phyloP scores from a whole-genome alignment of 805 yeast genomes.

The Kuraishia molischiana region DNA sequence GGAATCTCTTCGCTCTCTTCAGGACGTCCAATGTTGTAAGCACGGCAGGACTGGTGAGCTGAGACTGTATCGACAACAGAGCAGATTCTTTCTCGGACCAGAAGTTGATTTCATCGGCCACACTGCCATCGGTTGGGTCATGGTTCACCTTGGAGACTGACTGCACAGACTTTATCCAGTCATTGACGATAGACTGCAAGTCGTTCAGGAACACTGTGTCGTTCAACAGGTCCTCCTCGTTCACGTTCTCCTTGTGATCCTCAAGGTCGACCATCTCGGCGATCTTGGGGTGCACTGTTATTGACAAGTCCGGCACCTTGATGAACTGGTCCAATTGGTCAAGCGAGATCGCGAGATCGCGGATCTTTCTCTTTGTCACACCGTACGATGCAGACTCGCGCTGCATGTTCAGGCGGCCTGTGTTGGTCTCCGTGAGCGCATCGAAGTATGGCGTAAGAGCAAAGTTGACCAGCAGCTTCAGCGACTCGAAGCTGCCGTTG shows the following conservation, averaged over 20 bases:
- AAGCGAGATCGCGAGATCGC: slow-evolving; percentile 58
- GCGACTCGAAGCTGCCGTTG: slow-evolving; percentile 31
- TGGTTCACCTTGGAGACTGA: slow-evolving; percentile 42
- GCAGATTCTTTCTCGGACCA: slow-evolving; percentile 71
- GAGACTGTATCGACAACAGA: slow-evolving; percentile 43
- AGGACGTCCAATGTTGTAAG: slow-evolving; percentile 49
- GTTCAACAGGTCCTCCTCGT: slow-evolving; percentile 11
- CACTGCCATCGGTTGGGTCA: slow-evolving; percentile 43
- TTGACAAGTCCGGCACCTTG: slow-evolving; percentile 54
- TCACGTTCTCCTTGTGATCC: slow-evolving; percentile 10
- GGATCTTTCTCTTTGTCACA: slow-evolving; percentile 41
- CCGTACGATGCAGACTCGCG: slow-evolving; percentile 7
- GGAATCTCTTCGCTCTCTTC: slow-evolving; percentile 66
- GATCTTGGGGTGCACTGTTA: slow-evolving; percentile 42
- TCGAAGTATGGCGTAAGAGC: slow-evolving; percentile 71
- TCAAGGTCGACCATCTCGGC: slow-evolving; percentile 22
- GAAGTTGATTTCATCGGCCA: slow-evolving; percentile 60
- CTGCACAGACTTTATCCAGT: slow-evolving; percentile 63
- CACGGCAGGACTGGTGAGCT: slow-evolving; percentile 45
- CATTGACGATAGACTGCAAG: slow-evolving; percentile 59
- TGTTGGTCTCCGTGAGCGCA: slow-evolving; percentile 18
- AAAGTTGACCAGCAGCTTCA: slow-evolving; percentile 48
- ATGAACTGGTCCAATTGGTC: slow-evolving; percentile 59
- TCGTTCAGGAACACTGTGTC: slow-evolving; percentile 56
- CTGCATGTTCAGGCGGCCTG: slow-evolving; percentile 1